Evolutionary conservation across 2,329 filamentous ascomycete species (phyloP), one percentile per base, ranked within the genome.

Genomic region (Neopestalotiopsis rosae): DNA sequence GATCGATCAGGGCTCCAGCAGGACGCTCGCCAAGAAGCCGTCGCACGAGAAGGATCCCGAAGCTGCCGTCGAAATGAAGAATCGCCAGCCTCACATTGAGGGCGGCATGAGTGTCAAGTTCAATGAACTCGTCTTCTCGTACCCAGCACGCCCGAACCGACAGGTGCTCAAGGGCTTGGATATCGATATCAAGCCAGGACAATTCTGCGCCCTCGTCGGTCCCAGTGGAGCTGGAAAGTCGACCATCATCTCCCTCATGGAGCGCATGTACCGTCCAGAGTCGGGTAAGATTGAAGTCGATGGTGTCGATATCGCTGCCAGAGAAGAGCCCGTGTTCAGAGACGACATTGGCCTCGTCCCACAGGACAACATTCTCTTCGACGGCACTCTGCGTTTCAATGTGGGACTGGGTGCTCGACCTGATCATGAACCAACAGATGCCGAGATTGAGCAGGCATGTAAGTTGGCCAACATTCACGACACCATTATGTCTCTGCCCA

Each of bases 381-480:
- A 88, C 38, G 88, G 87, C 13, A 88, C 80, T 14, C 79, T 90
- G 52, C 79, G 77, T 5, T 89, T 89, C 78, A 90, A 90, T 75
- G 81, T 90, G 34, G 79, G 81, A 1, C 81, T 90, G 2, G 88
- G 88, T 10, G 84, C 85, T 0, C 81, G 84, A 1, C 89, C 89
- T 1, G 86, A 83, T 13, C 81, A 86, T 56, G 84, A 86, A 42
- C 87, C 87, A 1, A 87, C 84, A 0, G 81, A 89, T 59, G 86
- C 82, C 9, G 90, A 92, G 61, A 89, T 93, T 61, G 85, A 90
- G 71, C 87, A 88, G 66, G 91, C 91, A 0, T 93, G 91, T 75
- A 85, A 86, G 68, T 80, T 91, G 17, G 91, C 91, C 45, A 91
- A 92, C 75, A 92, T 94, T 71, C 90, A 93, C 78, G 89, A 93